These are phyloP conservation scores for Puccinia triticina DNA, from an alignment of 1,284 basidiomycete genomes.

Conservation along the genomic window DNA sequence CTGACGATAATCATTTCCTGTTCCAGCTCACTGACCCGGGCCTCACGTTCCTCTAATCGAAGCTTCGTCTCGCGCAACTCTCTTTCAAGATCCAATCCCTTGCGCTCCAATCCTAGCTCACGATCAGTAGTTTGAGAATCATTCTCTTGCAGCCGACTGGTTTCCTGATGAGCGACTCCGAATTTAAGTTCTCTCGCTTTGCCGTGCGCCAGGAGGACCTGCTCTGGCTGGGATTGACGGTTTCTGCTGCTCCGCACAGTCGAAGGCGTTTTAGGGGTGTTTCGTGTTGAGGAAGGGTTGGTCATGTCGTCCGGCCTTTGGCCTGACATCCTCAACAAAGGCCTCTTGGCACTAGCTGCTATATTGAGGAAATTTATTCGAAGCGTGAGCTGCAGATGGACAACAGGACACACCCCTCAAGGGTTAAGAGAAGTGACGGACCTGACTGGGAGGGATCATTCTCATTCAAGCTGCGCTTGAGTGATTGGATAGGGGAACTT, in stretches of 20 bases:
- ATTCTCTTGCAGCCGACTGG: conserved; percentile 12
- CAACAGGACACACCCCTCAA: not conserved
- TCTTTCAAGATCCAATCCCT: conserved; percentile 35
- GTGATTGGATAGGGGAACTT: not conserved
- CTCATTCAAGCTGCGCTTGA: conserved; percentile 17
- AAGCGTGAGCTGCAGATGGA: not conserved
- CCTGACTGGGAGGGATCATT: conserved; percentile 1
- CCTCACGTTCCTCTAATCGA: conserved; percentile 46
- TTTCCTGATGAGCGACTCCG: conserved; percentile 25
- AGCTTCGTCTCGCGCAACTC: conserved; percentile 17
- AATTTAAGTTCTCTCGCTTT: conserved; percentile 34
- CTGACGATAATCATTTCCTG: conserved; percentile 38
- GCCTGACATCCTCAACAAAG: not conserved
- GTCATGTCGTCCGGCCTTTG: conserved; percentile 10
- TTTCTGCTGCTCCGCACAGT: conserved; percentile 10
- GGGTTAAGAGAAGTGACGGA: not conserved
- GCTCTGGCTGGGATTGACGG: conserved; percentile 26
- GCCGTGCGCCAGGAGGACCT: conserved; percentile 36
- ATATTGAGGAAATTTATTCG: not conserved
- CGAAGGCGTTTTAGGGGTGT: conserved; percentile 32
- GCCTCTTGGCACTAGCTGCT: conserved; percentile 12
- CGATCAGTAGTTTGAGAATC: conserved; percentile 24
- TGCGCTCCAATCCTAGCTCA: conserved; percentile 31
- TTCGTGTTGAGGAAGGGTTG: conserved; percentile 23
- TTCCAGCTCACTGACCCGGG: conserved; percentile 38